Percentiles rank a stretch among this genome's conserved stretches.
Conservation (phyloP, 176 grass and related monocot species). For the Aegilops longissima region DNA sequence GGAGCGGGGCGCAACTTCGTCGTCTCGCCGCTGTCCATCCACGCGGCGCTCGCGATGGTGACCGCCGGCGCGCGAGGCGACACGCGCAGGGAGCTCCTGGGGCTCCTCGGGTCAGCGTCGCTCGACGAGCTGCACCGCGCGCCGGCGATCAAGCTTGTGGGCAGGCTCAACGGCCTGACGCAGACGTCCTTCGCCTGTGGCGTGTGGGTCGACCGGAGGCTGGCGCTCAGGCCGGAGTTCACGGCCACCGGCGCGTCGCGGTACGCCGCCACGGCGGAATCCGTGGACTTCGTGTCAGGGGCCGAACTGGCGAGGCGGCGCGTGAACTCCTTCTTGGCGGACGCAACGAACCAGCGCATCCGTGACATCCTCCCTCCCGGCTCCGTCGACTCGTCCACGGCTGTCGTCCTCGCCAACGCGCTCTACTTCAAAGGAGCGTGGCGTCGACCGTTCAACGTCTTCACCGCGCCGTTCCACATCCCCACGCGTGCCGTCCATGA, state of each 20-base stretch:
- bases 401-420: slow-evolving; percentile 14
- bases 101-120: not conserved
- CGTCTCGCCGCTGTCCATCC: slow-evolving; percentile 20
- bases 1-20: slow-evolving; percentile 2
- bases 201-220: not conserved
- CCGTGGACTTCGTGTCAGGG: not conserved
- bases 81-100: not conserved
- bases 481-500: not conserved
- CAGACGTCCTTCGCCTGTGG: slow-evolving; percentile 6
- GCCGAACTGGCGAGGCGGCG: not conserved
- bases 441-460: too few species aligned
- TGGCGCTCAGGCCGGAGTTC: not conserved
- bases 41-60: slow-evolving; percentile 32
- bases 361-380: not conserved
- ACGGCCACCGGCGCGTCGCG: not conserved
- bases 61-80: not conserved
- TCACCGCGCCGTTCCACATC: too few species aligned
- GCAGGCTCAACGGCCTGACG: not conserved
- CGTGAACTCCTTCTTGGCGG: not conserved
- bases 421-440: not conserved
- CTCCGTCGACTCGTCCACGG: not conserved
- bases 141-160: not conserved
- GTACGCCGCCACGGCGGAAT: not conserved
- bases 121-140: not conserved
- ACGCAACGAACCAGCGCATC: not conserved